Conservation (phyloP, 108 stramenopile species). For the Conticribra guillardii region DNA sequence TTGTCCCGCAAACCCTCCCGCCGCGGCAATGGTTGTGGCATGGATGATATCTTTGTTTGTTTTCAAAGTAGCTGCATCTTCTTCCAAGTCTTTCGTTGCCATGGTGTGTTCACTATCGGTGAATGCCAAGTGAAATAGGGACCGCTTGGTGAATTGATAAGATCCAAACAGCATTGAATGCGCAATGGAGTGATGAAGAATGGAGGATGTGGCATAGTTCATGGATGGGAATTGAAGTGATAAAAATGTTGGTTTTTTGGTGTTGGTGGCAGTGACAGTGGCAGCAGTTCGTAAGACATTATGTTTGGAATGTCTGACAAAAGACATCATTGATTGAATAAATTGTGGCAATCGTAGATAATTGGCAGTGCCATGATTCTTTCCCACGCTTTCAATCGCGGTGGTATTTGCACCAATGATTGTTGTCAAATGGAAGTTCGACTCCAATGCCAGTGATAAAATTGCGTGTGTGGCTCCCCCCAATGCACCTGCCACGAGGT, state of each 20-base stretch:
- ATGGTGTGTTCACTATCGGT: no score
- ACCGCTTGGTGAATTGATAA: constrained; percentile 64
- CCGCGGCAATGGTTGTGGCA: constrained; percentile 49
- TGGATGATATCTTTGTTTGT: constrained; percentile 7
- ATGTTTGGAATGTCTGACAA: neutral
- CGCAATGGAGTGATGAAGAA: constrained; percentile 62
- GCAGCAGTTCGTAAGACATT: neutral
- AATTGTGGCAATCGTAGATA: no score
- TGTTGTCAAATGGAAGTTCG: constrained; percentile 3
- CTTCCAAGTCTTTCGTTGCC: no score
- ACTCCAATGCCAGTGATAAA: constrained; percentile 35
- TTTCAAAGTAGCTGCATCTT: no score
- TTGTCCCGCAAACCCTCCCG: constrained; percentile 72
- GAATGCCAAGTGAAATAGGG: constrained; percentile 25
- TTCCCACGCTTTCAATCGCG: neutral
- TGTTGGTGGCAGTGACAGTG: neutral
- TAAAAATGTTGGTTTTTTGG: constrained; percentile 3
- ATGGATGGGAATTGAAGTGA: constrained; percentile 20
- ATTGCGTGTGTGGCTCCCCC: constrained; percentile 57
- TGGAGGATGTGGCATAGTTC: constrained; percentile 17
- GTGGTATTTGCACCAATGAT: neutral
- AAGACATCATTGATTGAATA: constrained; percentile 10
- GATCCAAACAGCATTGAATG: constrained; percentile 73
- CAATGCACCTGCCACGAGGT: constrained; percentile 56
- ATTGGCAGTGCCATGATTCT: neutral